phyloP scores from a whole-genome alignment of 805 yeast genomes.

The Barnettozyma californica region DNA sequence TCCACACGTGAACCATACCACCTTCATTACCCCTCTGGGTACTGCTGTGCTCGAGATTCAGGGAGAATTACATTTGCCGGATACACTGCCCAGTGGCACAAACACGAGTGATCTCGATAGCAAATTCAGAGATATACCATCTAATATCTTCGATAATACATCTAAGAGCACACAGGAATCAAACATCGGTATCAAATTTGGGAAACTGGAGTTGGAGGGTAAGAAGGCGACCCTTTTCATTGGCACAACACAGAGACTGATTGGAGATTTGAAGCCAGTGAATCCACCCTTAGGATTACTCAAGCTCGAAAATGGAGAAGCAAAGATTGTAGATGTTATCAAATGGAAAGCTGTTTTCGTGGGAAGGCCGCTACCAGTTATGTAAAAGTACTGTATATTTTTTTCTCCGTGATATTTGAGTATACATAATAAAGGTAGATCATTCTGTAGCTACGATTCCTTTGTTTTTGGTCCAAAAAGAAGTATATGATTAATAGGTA shows the following conservation, averaged over 20 bases:
- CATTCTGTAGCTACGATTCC: too few relatives aligned
- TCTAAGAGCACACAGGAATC: constrained; percentile 19
- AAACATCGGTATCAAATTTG: constrained; percentile 46
- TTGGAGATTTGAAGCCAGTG: constrained; percentile 55
- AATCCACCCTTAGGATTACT: constrained; percentile 64
- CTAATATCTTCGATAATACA: neutral
- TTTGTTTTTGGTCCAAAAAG: too few relatives aligned
- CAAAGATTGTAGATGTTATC: constrained; percentile 56
- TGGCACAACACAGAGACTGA: constrained; percentile 63
- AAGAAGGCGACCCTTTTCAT: constrained; percentile 52
- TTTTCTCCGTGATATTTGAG: too few relatives aligned
- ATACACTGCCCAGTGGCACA: constrained; percentile 27
- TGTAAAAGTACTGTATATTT: too few relatives aligned
- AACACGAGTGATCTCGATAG: constrained; percentile 29
- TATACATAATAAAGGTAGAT: too few relatives aligned
- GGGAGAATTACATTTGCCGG: constrained; percentile 58
- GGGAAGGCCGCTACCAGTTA: constrained; percentile 71
- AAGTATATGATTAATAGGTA: too few relatives aligned
- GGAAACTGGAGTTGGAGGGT: constrained; percentile 41
- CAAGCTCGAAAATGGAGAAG: constrained; percentile 35
- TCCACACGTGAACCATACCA: neutral
- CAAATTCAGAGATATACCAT: constrained; percentile 28
- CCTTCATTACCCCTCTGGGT: constrained; percentile 50
- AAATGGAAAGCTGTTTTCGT: constrained; percentile 54
- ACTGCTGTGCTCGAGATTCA: constrained; percentile 63